Percentiles rank a stretch among this genome's conserved stretches.
Conservation (phyloP, 2,329 filamentous ascomycete genomes). For the Zasmidium cellare region DNA sequence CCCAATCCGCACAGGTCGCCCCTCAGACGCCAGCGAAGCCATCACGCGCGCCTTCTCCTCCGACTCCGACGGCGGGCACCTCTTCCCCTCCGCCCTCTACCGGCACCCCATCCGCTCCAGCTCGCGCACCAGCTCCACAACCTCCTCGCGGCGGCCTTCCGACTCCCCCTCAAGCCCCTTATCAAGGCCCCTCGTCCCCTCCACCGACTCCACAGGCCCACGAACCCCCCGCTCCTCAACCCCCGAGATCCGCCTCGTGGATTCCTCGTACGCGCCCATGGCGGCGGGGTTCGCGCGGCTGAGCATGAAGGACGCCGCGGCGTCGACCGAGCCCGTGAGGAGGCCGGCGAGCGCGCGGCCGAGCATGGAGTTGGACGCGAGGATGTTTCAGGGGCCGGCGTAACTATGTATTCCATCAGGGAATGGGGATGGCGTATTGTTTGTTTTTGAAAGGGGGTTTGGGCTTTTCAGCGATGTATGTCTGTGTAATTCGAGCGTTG, state of each 20-base stretch:
- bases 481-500: no score
- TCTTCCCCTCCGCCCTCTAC: neutral
- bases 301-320: neutral
- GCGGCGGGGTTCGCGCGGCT: neutral
- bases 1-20: neutral
- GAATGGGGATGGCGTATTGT: no score
- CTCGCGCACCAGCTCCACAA: neutral
- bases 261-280: neutral
- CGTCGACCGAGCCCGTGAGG: neutral
- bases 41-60: neutral
- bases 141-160: neutral
- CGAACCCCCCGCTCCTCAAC: neutral
- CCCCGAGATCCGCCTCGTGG: neutral
- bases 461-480: no score
- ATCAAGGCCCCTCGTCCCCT: neutral
- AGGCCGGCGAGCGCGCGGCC: neutral
- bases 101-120: neutral
- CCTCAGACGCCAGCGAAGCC: neutral
- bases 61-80: neutral
- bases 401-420: no score
- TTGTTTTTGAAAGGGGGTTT: no score
- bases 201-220: neutral
- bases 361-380: slow-evolving; percentile 1
- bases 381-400: slow-evolving; percentile 4
- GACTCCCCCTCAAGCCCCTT: neutral